These are phyloP conservation scores for Fusarium mundagurra DNA, from an alignment of 2,329 filamentous ascomycete genomes.

Conservation along the genomic window DNA sequence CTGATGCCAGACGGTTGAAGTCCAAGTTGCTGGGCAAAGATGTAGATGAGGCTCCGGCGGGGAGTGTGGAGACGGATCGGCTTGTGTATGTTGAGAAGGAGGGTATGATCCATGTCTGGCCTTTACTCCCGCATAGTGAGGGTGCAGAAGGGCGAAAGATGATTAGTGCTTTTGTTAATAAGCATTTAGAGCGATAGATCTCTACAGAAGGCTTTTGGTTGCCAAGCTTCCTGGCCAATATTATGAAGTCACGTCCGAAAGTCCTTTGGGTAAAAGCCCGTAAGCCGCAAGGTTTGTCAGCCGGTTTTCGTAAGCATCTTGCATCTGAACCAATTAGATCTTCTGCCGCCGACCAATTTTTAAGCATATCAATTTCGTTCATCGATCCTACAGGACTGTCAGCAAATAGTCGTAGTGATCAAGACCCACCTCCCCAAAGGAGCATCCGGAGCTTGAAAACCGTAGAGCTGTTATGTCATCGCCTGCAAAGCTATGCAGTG, in stretches of 20 bases:
- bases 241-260: not conserved
- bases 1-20: not conserved
- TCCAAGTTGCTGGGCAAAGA: not conserved
- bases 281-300: not conserved
- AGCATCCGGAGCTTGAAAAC: slow-evolving; percentile 18
- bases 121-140: not conserved
- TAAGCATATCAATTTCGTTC: not conserved
- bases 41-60: not conserved
- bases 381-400: not conserved
- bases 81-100: slow-evolving; percentile 4
- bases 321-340: not conserved
- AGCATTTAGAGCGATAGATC: not conserved
- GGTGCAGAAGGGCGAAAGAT: not conserved
- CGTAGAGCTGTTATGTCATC: not conserved
- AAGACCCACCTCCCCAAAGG: slow-evolving; percentile 5
- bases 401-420: not conserved
- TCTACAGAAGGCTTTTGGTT: accelerated
- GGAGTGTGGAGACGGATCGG: not conserved
- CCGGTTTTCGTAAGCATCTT: not conserved
- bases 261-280: not conserved
- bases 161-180: not conserved
- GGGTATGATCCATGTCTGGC: slow-evolving; percentile 1
- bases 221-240: not conserved
- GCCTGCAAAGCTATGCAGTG: not conserved
- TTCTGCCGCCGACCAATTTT: not conserved